Evolutionary conservation across 345 rosid species (phyloP).

Genomic region (Syzygium oleosum): DNA sequence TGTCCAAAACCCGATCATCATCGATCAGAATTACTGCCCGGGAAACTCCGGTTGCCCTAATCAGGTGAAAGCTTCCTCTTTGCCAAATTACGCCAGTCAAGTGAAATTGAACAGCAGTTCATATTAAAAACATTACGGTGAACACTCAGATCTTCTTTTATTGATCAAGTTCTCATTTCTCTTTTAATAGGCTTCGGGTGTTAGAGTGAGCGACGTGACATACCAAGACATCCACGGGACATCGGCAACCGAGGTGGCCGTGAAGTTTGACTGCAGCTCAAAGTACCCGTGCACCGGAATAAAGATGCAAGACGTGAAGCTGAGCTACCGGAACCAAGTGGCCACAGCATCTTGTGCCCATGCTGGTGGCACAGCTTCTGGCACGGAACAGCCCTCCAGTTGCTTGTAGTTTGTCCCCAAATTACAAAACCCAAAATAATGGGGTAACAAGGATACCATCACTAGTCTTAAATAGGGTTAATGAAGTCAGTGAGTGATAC

Average conservation of each 20-base stretch:
- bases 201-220: constrained; percentile 47
- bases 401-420: constrained; percentile 16
- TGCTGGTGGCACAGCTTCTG: constrained; percentile 48
- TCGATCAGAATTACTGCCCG: constrained; percentile 68
- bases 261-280: constrained; percentile 58
- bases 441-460: neutral
- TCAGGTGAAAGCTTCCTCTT: constrained; percentile 11
- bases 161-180: neutral
- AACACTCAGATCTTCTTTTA: neutral
- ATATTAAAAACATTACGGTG: neutral
- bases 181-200: constrained; percentile 45
- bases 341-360: constrained; percentile 46
- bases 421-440: neutral
- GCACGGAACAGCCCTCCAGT: constrained; percentile 23
- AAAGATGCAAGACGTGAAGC: constrained; percentile 38
- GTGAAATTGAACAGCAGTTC: neutral
- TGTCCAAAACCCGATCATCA: constrained; percentile 34
- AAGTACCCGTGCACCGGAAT: constrained; percentile 46
- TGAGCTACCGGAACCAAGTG: constrained; percentile 20
- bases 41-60: constrained; percentile 27
- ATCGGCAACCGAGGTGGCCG: constrained; percentile 51
- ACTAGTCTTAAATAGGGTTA: neutral
- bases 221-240: constrained; percentile 53
- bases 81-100: neutral
- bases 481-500: neutral